Evolutionary conservation across 495 filamentous ascomycete genomes (phyloP).

Genomic region (Lasiosphaeriaceae sp.): DNA sequence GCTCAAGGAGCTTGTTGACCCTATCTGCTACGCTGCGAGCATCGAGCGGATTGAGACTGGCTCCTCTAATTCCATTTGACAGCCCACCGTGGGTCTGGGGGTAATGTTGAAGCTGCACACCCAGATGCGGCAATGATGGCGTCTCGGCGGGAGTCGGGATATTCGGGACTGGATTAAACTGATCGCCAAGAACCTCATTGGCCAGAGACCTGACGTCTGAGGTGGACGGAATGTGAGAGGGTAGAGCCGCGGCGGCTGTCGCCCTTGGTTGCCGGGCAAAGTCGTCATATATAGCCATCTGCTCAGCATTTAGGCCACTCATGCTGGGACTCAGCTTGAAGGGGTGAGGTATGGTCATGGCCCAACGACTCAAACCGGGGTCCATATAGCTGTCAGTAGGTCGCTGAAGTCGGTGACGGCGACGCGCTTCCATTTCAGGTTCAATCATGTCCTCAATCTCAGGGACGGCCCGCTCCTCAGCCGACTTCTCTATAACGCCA

Average conservation of each 20-base stretch:
- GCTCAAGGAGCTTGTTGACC: constrained; percentile 64
- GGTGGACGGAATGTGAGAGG: constrained; percentile 42
- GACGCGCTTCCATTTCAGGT: constrained; percentile 65
- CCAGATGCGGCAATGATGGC: constrained; percentile 68
- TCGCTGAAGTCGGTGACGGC: constrained; percentile 63
- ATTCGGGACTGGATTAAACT: constrained; percentile 70
- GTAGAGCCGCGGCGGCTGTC: constrained; percentile 29
- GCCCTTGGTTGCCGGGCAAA: constrained; percentile 79
- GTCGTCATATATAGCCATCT: constrained; percentile 93
- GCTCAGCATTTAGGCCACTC: constrained; percentile 77
- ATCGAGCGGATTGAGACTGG: constrained; percentile 65
- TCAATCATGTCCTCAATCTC: constrained; percentile 94
- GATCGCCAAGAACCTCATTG: constrained; percentile 78
- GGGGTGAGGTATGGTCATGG: constrained; percentile 82
- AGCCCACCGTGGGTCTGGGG: constrained; percentile 49
- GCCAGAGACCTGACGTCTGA: constrained; percentile 52
- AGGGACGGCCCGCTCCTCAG: constrained; percentile 84
- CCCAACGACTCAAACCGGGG: constrained; percentile 74
- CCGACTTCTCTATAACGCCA: constrained; percentile 86
- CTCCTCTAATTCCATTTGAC: constrained; percentile 44
- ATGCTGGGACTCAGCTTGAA: constrained; percentile 67
- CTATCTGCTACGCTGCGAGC: constrained; percentile 57
- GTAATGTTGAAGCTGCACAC: constrained; percentile 59
- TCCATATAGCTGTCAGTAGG: constrained; percentile 82
- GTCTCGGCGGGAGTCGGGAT: constrained; percentile 78